Percentiles rank a stretch among this genome's conserved stretches.
Evolutionary conservation across 257 asterid genomes (phyloP).

Genomic region (Lycium barbarum): DNA sequence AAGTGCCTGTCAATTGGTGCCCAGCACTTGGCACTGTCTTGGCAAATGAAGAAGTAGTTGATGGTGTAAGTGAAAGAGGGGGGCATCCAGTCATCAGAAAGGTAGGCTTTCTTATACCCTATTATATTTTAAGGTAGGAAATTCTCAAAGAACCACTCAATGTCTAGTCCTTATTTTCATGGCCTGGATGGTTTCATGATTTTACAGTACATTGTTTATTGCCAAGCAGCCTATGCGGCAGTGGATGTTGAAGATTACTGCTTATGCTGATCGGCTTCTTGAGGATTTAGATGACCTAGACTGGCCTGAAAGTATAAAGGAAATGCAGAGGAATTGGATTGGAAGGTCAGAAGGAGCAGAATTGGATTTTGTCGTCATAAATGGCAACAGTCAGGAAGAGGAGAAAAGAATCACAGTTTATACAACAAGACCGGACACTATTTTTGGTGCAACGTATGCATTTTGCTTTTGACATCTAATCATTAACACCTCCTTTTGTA

Average conservation of each 20-base stretch:
- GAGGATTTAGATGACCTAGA: slow-evolving; percentile 94
- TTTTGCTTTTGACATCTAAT: slow-evolving; percentile 28
- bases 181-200: slow-evolving; percentile 79
- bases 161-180: slow-evolving; percentile 46
- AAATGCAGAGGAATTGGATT: slow-evolving; percentile 99
- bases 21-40: slow-evolving; percentile 99
- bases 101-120: slow-evolving; percentile 49
- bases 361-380: slow-evolving; percentile 65
- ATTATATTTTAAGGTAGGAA: slow-evolving; percentile 28
- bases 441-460: slow-evolving; percentile 96
- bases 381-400: slow-evolving; percentile 51
- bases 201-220: slow-evolving; percentile 97
- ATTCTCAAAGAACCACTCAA: neutral
- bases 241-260: slow-evolving; percentile 99
- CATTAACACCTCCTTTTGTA: slow-evolving; percentile 2
- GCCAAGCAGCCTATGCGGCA: slow-evolving; percentile 99
- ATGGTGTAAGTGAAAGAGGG: slow-evolving; percentile 99
- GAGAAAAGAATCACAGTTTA: slow-evolving; percentile 70
- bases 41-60: slow-evolving; percentile 98
- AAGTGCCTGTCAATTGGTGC: slow-evolving; percentile 99
- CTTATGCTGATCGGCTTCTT: slow-evolving; percentile 97
- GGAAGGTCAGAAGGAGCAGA: slow-evolving; percentile 99
- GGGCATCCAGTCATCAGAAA: slow-evolving; percentile 97
- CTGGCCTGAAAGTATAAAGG: slow-evolving; percentile 99
- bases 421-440: slow-evolving; percentile 96